These are phyloP conservation scores for Secale cereale DNA, from an alignment of 176 grass and related monocot genomes.

Conservation along the genomic window DNA sequence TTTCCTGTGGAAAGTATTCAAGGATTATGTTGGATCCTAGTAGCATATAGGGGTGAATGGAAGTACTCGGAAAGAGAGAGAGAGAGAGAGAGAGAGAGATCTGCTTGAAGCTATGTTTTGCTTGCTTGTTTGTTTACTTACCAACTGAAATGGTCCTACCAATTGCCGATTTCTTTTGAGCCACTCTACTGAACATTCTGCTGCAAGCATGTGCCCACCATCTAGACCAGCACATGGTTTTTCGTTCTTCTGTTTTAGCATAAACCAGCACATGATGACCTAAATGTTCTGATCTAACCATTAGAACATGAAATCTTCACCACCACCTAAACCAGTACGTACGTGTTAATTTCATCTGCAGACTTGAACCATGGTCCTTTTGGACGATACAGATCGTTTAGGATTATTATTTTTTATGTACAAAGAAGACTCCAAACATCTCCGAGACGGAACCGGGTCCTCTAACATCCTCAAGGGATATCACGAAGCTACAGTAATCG, in stretches of 20 bases:
- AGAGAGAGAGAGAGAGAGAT: background rate
- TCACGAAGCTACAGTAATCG: too few relatives aligned
- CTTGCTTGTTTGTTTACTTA: background rate
- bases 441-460: too few relatives aligned
- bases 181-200: background rate
- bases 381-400: background rate
- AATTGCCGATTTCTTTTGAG: conserved; percentile 39
- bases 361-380: background rate
- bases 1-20: background rate
- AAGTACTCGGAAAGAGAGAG: background rate
- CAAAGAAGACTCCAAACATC: background rate
- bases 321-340: background rate
- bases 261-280: background rate
- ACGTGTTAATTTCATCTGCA: background rate
- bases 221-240: background rate
- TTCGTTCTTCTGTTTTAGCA: background rate
- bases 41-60: background rate
- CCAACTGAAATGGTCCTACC: background rate
- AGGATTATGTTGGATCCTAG: too few relatives aligned
- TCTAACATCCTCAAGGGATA: too few relatives aligned
- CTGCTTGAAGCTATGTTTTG: background rate
- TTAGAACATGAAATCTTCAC: background rate
- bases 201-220: background rate
- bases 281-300: background rate
- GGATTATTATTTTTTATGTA: background rate